Evolutionary conservation across 345 rosid species (phyloP).

Genomic region (Linum lewisii): DNA sequence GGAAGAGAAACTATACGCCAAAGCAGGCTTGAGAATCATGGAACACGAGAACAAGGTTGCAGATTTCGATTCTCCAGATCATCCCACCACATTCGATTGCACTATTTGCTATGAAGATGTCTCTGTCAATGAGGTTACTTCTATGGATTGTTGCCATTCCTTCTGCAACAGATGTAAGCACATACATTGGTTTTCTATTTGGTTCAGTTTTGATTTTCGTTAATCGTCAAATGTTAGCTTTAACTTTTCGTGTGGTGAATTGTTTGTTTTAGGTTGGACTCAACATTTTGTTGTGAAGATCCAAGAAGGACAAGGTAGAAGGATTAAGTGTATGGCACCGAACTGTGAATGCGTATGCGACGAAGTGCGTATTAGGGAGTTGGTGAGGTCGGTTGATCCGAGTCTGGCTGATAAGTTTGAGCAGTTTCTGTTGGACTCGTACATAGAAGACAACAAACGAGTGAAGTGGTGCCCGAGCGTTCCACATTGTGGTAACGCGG

Average conservation of each 20-base stretch:
- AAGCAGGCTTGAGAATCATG: constrained; percentile 21
- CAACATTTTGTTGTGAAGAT: constrained; percentile 34
- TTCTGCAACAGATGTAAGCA: constrained; percentile 40
- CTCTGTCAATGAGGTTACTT: constrained; percentile 15
- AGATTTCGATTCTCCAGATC: background rate
- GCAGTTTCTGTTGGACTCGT: constrained; percentile 30
- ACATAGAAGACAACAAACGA: constrained; percentile 34
- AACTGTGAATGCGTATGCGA: constrained; percentile 33
- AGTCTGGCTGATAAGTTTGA: constrained; percentile 29
- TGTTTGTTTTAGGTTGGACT: constrained; percentile 28
- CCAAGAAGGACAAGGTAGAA: constrained; percentile 34
- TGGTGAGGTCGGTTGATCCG: constrained; percentile 23
- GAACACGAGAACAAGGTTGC: constrained; percentile 12
- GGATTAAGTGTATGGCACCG: constrained; percentile 31
- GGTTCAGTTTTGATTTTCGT: constrained; percentile 4
- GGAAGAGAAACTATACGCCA: constrained; percentile 23
- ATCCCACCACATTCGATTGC: constrained; percentile 17
- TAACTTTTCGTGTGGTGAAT: background rate
- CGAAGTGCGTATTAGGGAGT: constrained; percentile 21
- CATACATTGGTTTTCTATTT: background rate
- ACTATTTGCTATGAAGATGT: constrained; percentile 30
- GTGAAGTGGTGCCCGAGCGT: constrained; percentile 46
- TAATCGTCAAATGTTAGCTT: too few species aligned
- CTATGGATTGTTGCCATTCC: constrained; percentile 35
- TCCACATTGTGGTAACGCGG: constrained; percentile 42